phyloP scores from a whole-genome alignment of 2,329 filamentous ascomycete species.

The Colletotrichum somersetense region DNA sequence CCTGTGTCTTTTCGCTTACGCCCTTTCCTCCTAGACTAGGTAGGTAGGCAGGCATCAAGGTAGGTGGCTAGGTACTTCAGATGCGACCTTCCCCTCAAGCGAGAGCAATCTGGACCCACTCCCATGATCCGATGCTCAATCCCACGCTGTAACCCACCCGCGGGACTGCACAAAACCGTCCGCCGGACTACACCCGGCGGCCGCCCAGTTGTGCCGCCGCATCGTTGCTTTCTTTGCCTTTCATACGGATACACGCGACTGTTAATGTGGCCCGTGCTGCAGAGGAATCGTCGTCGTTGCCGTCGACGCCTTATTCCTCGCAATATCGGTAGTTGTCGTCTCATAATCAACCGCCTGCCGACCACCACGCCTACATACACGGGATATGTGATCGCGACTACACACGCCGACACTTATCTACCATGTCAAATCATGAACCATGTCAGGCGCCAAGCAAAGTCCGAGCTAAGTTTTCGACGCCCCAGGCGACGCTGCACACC shows the following conservation, averaged over 20 bases:
- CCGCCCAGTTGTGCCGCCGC: conserved; percentile 4
- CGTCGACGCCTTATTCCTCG: background rate
- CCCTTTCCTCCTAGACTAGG: conserved; percentile 8
- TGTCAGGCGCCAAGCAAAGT: conserved; percentile 16
- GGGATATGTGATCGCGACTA: background rate
- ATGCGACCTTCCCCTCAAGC: conserved; percentile 19
- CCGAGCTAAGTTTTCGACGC: background rate
- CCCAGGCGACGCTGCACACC: background rate
- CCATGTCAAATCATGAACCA: conserved; percentile 19
- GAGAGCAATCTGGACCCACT: conserved; percentile 25
- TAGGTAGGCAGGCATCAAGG: too few relatives aligned
- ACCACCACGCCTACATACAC: background rate
- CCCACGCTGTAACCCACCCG: background rate
- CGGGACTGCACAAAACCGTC: conserved; percentile 16
- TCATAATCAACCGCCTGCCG: background rate
- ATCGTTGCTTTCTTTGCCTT: background rate
- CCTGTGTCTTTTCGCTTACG: conserved; percentile 15
- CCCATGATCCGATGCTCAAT: conserved; percentile 31
- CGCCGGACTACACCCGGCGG: conserved; percentile 28
- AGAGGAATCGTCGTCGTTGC: too few relatives aligned
- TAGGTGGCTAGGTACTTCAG: background rate
- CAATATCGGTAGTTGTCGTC: background rate
- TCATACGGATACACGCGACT: background rate
- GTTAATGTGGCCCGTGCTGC: background rate
- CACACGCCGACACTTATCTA: too few relatives aligned